Evolutionary conservation across 2,329 filamentous ascomycete genomes (phyloP).

Genomic region (Aureobasidium sp.): DNA sequence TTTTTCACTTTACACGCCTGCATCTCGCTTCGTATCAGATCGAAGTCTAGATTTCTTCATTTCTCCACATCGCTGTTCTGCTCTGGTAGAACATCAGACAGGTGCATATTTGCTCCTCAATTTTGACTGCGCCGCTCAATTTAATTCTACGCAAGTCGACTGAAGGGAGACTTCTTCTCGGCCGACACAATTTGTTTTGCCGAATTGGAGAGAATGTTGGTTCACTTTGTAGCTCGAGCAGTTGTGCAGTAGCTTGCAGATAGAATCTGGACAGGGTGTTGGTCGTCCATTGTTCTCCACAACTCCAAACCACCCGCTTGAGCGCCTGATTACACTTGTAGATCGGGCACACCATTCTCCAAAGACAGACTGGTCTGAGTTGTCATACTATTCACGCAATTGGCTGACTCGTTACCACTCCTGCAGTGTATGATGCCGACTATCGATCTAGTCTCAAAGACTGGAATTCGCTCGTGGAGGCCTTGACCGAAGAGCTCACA

Average conservation of each 20-base stretch:
- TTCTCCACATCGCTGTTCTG: not conserved
- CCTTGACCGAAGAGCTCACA: conserved; percentile 61
- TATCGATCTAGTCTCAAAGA: conserved; percentile 73
- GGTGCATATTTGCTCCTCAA: not conserved
- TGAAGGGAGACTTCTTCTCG: not conserved
- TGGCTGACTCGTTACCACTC: conserved; percentile 1
- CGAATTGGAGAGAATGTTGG: not conserved
- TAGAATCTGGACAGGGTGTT: not conserved
- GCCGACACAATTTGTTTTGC: not conserved
- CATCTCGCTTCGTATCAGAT: not conserved
- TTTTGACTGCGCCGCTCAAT: not conserved
- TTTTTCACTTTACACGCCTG: not conserved
- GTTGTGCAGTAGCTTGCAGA: conserved; percentile 15
- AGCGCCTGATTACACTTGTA: not conserved
- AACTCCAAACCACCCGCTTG: not conserved
- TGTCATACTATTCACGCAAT: not conserved
- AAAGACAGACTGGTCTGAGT: not conserved
- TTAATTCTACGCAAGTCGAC: not conserved
- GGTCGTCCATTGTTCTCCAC: not conserved
- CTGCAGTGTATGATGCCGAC: conserved; percentile 66
- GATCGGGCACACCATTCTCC: not conserved
- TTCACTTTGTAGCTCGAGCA: conserved; percentile 1
- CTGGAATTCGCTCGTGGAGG: conserved; percentile 71
- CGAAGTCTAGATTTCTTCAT: not conserved
- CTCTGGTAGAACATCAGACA: not conserved